Evolutionary conservation across 108 stramenopile species (phyloP).

Genomic region (Phaeodactylum tricornutum): DNA sequence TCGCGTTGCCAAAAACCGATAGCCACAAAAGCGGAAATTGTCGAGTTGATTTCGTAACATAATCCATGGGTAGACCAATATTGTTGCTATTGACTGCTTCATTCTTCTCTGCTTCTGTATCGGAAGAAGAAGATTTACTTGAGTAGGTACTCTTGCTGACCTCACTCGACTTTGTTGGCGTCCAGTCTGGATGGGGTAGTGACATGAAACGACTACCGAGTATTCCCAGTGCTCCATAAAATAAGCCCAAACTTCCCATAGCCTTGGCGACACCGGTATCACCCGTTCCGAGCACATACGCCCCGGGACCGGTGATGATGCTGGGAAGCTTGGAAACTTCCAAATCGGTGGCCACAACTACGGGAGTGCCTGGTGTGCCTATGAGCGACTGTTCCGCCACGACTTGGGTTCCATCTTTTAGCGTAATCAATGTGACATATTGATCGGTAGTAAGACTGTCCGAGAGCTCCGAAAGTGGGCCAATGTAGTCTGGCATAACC

Average conservation of each 20-base stretch:
- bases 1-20: slow-evolving; percentile 63
- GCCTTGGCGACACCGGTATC: slow-evolving; percentile 49
- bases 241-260: slow-evolving; percentile 27
- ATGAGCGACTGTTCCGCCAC: slow-evolving; percentile 19
- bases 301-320: slow-evolving; percentile 24
- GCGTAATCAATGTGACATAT: slow-evolving; percentile 29
- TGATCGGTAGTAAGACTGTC: slow-evolving; percentile 3
- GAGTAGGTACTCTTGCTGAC: neutral
- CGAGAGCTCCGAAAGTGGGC: slow-evolving; percentile 1
- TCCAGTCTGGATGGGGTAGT: slow-evolving; percentile 46
- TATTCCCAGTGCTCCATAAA: slow-evolving; percentile 36
- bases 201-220: slow-evolving; percentile 32
- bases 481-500: slow-evolving; percentile 43
- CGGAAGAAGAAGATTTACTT: neutral
- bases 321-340: slow-evolving; percentile 24
- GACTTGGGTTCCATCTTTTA: slow-evolving; percentile 40
- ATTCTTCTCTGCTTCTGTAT: no score
- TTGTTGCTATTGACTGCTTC: slow-evolving; percentile 4
- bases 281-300: slow-evolving; percentile 46
- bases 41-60: slow-evolving; percentile 33
- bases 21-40: slow-evolving; percentile 74
- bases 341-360: slow-evolving; percentile 43
- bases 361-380: slow-evolving; percentile 31
- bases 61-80: slow-evolving; percentile 27
- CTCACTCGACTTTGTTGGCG: slow-evolving; percentile 4